Base-by-base conservation (phyloP, 2,329 filamentous ascomycete genomes). In the Cytospora schulzeri region DNA sequence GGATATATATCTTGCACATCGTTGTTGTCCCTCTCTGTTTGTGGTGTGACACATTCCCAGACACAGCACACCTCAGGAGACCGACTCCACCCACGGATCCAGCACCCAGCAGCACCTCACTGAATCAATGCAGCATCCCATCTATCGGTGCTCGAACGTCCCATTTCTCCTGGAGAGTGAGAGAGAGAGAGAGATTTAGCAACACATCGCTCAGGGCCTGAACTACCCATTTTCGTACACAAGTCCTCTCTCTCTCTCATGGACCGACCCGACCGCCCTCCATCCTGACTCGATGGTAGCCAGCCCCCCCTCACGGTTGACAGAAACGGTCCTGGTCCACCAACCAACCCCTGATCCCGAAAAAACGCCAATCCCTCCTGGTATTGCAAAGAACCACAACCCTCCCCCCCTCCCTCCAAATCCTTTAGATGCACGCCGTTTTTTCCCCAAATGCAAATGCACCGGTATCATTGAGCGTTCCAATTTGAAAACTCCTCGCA, bases 401-500 rank as follows among this genome's bases (percentile, higher is more conserved):
- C 12, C 41, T 17, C 9, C 17, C 15, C 17, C 12, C 33, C 14
- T 11, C 22, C 29, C 15, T 29, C 35, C 55, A 22, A 4, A n/a
- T 8, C 54, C 19, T 19, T 41, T 24, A 41, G 35, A 45, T 57
- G 35, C 35, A 45, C 55, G 29, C 33, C 19, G 28, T n/a, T 56
- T 33, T 56, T 56, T 33, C 41, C 29, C 54, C 54, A 56, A 41
- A 56, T 41, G 22, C 55, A 45, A 45, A 57, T 29, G 55, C 55
- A 45, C 22, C 48, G 55, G 55, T 57, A 57, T 57, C 55, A 48
- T 48, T 57, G 35, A 45, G 22, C 22, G 8, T 45, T 45, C 55
- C 55, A 24, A 28, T 45, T n/a, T n/a, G n/a, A 45, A 12, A 19
- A 26, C 55, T 45, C 55, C 55, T 45, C 35, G 41, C 41, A 24